Evolutionary conservation across 2,329 filamentous ascomycete species (phyloP), one percentile per base, ranked within the genome.

Genomic region (Leptographium lundbergii): DNA sequence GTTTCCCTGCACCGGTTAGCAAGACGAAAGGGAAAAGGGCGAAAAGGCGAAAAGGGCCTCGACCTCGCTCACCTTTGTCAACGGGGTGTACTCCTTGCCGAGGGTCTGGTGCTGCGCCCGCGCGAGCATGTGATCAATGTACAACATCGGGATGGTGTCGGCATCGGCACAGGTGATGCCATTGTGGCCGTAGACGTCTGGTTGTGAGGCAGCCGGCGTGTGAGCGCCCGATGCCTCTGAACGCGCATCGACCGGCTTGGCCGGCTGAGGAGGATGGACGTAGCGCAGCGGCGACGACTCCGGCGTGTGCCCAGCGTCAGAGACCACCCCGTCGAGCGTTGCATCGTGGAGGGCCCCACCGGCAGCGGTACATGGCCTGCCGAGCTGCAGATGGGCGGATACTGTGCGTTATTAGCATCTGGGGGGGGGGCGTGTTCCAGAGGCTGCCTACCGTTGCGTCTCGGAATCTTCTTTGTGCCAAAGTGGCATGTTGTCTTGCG

Each of bases 21-120:
- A 32, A 5, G 48, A 9, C n/a, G 24, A 27, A 6, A 9, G 6
- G 24, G n/a, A n/a, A n/a, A n/a, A n/a, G n/a, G n/a, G n/a, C n/a
- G n/a, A n/a, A n/a, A n/a, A n/a, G n/a, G n/a, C n/a, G n/a, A n/a
- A n/a, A n/a, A n/a, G n/a, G n/a, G n/a, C n/a, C n/a, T n/a, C n/a
- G n/a, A n/a, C n/a, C n/a, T n/a, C n/a, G 34, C 63, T 59, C 61
- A 69, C 67, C 57, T 67, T 67, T 22, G 67, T 62, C 36, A 67
- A 65, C 17, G 63, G 59, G 24, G 60, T 59, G 14, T 64, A 64
- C 1, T 66, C 62, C n/a, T 57, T 39, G 2, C 32, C 60, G 1
- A 55, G 60, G 22, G 34, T 57, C 11, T 53, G 58, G 19, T 57
- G n/a, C 24, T 61, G 57, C 24, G 63, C 45, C 25, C 65, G 57